phyloP scores from a whole-genome alignment of 176 grass and related monocot species.

The Triticum aestivum region DNA sequence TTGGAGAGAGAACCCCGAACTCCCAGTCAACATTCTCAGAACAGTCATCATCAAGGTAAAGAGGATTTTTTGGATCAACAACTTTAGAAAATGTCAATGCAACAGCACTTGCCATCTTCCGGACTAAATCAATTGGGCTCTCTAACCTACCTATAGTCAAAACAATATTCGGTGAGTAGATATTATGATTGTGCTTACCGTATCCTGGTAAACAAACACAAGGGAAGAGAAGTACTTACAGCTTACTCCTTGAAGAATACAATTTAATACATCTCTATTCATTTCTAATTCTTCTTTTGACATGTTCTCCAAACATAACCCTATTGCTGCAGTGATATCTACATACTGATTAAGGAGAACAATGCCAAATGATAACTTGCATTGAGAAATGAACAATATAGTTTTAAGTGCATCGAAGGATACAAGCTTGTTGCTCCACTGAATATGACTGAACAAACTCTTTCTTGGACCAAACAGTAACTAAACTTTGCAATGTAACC shows the following conservation, averaged over 20 bases:
- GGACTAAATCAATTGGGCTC: conserved; percentile 83
- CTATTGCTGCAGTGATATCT: conserved; percentile 94
- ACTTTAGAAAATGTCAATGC: conserved; percentile 90
- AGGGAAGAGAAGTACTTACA: conserved; percentile 50
- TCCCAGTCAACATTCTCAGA: conserved; percentile 87
- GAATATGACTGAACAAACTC: conserved; percentile 93
- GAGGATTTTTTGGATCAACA: conserved; percentile 90
- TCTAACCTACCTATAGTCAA: conserved; percentile 80
- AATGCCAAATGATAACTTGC: conserved; percentile 27
- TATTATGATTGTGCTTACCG: neutral
- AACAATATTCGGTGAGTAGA: conserved; percentile 32
- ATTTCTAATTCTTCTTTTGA: conserved; percentile 81
- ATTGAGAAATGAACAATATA: conserved; percentile 18
- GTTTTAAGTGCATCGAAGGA: conserved; percentile 54
- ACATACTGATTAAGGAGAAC: conserved; percentile 48
- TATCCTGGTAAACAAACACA: conserved; percentile 29
- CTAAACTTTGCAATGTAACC: conserved; percentile 49
- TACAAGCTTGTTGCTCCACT: conserved; percentile 99
- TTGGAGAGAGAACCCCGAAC: conserved; percentile 64
- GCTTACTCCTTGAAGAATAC: conserved; percentile 92
- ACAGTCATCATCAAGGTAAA: conserved; percentile 85
- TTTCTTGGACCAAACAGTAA: conserved; percentile 78
- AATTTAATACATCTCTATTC: conserved; percentile 79
- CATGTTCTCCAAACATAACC: conserved; percentile 80
- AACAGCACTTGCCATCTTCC: conserved; percentile 89